phyloP scores from a whole-genome alignment of 495 filamentous ascomycete genomes.

The Xylaria telfairii region DNA sequence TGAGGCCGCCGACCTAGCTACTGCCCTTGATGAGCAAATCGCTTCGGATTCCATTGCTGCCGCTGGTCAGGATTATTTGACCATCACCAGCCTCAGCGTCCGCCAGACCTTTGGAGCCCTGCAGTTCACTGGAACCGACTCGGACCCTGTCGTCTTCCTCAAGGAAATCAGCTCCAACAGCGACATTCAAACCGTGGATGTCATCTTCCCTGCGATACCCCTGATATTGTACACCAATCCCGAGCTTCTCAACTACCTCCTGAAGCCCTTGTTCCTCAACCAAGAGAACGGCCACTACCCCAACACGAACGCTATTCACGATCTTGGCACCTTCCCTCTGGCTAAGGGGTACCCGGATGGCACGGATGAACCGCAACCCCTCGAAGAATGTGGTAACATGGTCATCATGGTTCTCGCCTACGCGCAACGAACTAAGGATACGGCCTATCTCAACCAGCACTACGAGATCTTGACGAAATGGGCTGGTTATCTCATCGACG shows the following conservation, averaged over 20 bases:
- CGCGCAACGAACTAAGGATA: conserved; percentile 52
- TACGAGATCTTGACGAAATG: conserved; percentile 84
- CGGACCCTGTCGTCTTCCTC: conserved; percentile 81
- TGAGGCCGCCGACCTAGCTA: conserved; percentile 57
- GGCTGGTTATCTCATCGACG: conserved; percentile 85
- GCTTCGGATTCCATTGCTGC: conserved; percentile 71
- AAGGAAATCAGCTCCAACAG: conserved; percentile 97
- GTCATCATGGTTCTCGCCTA: conserved; percentile 84
- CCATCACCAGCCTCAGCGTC: conserved; percentile 82
- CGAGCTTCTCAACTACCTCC: conserved; percentile 77
- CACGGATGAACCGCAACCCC: conserved; percentile 87
- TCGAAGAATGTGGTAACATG: conserved; percentile 96
- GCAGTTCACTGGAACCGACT: conserved; percentile 77
- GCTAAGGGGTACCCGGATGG: conserved; percentile 88
- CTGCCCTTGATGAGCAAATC: conserved; percentile 71
- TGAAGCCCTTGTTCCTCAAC: conserved; percentile 90
- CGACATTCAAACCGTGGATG: conserved; percentile 93
- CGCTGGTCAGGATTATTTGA: conserved; percentile 73
- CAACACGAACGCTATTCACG: conserved; percentile 85
- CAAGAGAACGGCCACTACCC: conserved; percentile 90
- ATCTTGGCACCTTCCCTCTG: conserved; percentile 90
- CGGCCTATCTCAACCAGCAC: conserved; percentile 54
- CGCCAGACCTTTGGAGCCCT: conserved; percentile 89
- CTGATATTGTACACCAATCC: conserved; percentile 92
- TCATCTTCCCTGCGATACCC: conserved; percentile 91